Percentiles rank a stretch among this genome's conserved stretches.
phyloP scores from a whole-genome alignment of 2,329 filamentous ascomycete genomes.

The Fusarium caatingaense region DNA sequence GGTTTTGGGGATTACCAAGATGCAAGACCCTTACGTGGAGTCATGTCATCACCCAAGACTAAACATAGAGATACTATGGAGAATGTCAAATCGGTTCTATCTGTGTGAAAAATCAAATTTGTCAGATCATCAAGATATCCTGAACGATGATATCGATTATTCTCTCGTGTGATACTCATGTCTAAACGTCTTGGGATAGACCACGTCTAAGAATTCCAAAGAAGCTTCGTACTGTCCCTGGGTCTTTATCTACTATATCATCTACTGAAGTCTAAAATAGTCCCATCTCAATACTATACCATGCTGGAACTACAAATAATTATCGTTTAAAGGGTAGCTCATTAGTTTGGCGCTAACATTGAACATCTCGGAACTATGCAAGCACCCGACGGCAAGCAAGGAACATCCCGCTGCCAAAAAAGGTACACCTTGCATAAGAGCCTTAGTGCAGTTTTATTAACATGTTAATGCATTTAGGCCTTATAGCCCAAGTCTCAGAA shows the following conservation, averaged over 20 bases:
- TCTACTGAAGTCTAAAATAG: background rate
- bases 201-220: background rate
- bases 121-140: background rate
- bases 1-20: background rate
- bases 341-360: slow-evolving; percentile 19
- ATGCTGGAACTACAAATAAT: background rate
- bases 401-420: slow-evolving; percentile 22
- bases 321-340: background rate
- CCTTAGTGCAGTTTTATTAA: background rate
- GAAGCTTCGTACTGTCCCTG: background rate
- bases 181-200: background rate
- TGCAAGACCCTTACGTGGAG: background rate
- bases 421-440: slow-evolving; percentile 11
- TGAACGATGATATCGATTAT: background rate
- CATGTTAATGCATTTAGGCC: background rate
- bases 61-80: background rate
- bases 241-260: no score
- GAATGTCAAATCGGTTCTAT: background rate
- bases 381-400: slow-evolving; percentile 18
- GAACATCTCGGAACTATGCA: slow-evolving; percentile 21
- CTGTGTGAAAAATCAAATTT: background rate
- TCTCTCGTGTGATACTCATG: background rate
- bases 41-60: background rate
- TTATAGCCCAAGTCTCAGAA: background rate
- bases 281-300: background rate